Base-by-base conservation (phyloP, 352 stramenopile genomes). In the Nothophytophthora sp. region DNA sequence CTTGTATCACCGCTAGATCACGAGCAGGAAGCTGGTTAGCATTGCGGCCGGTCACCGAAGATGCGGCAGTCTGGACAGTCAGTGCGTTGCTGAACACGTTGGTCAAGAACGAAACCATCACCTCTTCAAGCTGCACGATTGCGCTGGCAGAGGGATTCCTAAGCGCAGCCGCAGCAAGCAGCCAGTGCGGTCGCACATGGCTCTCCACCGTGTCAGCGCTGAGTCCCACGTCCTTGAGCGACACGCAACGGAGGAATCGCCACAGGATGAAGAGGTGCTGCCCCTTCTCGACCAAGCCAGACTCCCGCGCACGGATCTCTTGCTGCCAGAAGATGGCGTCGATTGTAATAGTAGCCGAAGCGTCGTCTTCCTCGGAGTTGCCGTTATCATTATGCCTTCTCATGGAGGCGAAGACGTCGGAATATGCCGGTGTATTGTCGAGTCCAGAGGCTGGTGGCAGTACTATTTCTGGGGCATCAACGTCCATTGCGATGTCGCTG, bases 241-340 rank as follows among this genome's bases (percentile, higher is more conserved):
- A 39, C 16, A 49, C 8, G 19, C 13, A 4, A 4, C 19, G 27
- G 5, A 49, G 28, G n/a, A 49, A 49, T 4, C 12, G 42, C 42
- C 42, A 49, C 8, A 49, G 22, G 5, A 49, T 33, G 5, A 49
- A 22, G 18, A 49, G 15, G 10, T 49, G 28, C 28, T 39, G 28
- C 11, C 15, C 23, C 12, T 49, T 49, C 15, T 39, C 42, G 24
- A 18, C 27, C 16, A 38, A 36, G 9, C 22, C 16, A 11, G 23
- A 2, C 9, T 39, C 3, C 11, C 28, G 42, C n/a, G 29, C 28
- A 9, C 24, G 9, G 15, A 13, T 4, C 11, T 49, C 42, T 2
- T 20, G 10, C n/a, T 49, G 42, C 42, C 28, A 49, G n/a, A 38
- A 39, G 4, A 19, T 38, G 16, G 27, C n/a, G 29, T 30, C 42